phyloP scores from a whole-genome alignment of 2,329 filamentous ascomycete genomes.

The Exophiala viscosa region DNA sequence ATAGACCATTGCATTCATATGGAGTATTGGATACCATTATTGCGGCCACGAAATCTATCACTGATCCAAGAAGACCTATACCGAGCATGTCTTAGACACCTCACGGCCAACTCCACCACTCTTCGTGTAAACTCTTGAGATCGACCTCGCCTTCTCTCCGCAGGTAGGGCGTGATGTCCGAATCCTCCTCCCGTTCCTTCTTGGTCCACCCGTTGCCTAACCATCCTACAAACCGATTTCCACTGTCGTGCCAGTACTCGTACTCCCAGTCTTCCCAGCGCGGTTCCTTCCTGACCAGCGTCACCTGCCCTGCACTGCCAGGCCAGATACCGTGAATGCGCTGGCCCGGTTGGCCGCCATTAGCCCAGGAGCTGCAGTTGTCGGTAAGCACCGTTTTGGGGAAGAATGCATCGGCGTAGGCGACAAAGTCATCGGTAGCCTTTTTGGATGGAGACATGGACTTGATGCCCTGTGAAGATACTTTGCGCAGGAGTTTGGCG shows the following conservation, averaged over 20 bases:
- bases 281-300: conserved; percentile 19
- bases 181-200: conserved; percentile 15
- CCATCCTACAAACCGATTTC: conserved; percentile 16
- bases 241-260: conserved; percentile 13
- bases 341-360: conserved; percentile 18
- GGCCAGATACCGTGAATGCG: conserved; percentile 25
- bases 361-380: conserved; percentile 25
- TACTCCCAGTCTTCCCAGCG: conserved; percentile 27
- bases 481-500: conserved; percentile 65
- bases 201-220: conserved; percentile 24
- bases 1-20: not conserved
- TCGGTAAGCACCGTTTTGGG: conserved; percentile 45
- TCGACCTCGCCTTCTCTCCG: conserved; percentile 13
- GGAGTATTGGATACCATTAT: not conserved
- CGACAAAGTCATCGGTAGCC: conserved; percentile 62
- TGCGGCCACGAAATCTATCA: not conserved
- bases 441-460: conserved; percentile 54
- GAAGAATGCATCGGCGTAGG: conserved; percentile 58
- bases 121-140: conserved; percentile 20
- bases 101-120: conserved; percentile 16
- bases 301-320: conserved; percentile 23
- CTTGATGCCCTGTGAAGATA: conserved; percentile 62
- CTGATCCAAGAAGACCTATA: not conserved
- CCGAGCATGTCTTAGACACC: not conserved
- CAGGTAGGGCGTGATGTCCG: conserved; percentile 22